A percentile compares a stretch with the other conserved stretches of the same genome.
Evolutionary conservation across 345 rosid species (phyloP).

Genomic region (Boechera stricta): DNA sequence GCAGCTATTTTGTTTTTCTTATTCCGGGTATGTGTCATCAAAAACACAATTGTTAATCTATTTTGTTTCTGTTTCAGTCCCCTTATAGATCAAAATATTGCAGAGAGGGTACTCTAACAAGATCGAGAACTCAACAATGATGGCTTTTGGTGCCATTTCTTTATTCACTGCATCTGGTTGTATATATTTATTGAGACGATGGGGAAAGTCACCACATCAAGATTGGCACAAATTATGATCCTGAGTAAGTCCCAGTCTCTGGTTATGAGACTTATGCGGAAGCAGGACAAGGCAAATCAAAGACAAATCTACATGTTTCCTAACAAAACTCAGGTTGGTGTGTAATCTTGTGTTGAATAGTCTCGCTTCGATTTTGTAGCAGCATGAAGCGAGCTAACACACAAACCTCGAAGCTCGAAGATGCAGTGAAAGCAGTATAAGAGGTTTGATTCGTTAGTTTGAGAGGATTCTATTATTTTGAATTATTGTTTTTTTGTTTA

Average conservation of each 20-base stretch:
- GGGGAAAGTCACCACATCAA: conserved; percentile 92
- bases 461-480: conserved; percentile 8
- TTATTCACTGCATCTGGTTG: conserved; percentile 76
- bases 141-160: conserved; percentile 68
- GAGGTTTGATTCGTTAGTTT: conserved; percentile 11
- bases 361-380: conserved; percentile 38
- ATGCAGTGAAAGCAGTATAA: not conserved
- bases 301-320: conserved; percentile 23
- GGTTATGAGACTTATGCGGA: not conserved
- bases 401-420: conserved; percentile 13
- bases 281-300: conserved; percentile 18
- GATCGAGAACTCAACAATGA: conserved; percentile 73
- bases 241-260: conserved; percentile 26
- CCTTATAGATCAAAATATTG: conserved; percentile 37
- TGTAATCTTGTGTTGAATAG: conserved; percentile 12
- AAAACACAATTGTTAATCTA: not conserved
- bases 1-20: conserved; percentile 65
- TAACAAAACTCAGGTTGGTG: conserved; percentile 25
- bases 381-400: conserved; percentile 32
- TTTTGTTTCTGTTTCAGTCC: not conserved
- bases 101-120: conserved; percentile 76
- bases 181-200: conserved; percentile 75
- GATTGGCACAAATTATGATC: conserved; percentile 77
- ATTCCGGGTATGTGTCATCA: conserved; percentile 54
- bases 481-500: not conserved